Evolutionary conservation across 164 flowering plant species (phyloP).

Genomic region (Stephania japonica): DNA sequence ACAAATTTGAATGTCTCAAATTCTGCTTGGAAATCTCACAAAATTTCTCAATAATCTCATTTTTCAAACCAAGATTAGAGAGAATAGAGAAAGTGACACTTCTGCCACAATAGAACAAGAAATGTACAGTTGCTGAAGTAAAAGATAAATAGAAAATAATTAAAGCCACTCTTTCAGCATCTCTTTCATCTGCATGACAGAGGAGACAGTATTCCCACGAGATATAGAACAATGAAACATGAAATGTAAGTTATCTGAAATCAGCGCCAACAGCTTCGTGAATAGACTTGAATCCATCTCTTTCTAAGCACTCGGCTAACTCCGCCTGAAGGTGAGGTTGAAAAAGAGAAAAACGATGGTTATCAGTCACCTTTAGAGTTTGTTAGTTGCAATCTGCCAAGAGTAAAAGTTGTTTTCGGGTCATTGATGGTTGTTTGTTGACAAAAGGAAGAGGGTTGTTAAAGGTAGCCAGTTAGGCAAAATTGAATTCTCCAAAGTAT

Average conservation of each 20-base stretch:
- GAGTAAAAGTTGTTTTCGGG: too few species aligned
- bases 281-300: conserved; percentile 82
- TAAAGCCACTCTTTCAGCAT: neutral
- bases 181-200: neutral
- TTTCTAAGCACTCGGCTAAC: conserved; percentile 74
- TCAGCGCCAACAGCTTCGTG: conserved; percentile 88
- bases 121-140: neutral
- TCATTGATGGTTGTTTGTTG: too few species aligned
- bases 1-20: neutral
- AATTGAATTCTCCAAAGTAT: too few species aligned
- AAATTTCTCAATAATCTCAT: neutral
- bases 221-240: neutral
- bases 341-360: neutral
- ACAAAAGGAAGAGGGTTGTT: too few species aligned
- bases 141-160: neutral
- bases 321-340: conserved; percentile 43
- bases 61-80: neutral
- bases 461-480: too few species aligned
- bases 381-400: too few species aligned
- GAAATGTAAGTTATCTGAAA: conserved; percentile 36
- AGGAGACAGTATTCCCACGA: neutral
- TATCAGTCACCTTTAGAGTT: too few species aligned
- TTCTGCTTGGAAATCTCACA: neutral
- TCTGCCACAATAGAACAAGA: neutral
- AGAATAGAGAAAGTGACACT: neutral